Percentiles rank a stretch among this genome's conserved stretches.
Conservation (phyloP, 1,284 basidiomycete genomes). For the Lignosus rhinocerotis region DNA sequence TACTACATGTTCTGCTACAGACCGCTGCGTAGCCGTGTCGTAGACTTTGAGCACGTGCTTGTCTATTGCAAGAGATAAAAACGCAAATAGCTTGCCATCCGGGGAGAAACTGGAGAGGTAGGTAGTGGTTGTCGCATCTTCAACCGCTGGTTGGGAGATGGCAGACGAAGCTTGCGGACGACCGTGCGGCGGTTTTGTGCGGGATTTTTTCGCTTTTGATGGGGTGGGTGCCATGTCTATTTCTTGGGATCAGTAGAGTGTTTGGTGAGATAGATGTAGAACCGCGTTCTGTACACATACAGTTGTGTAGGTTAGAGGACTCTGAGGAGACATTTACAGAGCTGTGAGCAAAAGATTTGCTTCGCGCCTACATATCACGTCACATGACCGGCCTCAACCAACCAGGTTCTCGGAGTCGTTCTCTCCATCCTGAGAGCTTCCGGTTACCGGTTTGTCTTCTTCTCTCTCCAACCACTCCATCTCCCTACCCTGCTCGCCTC, state of each 20-base stretch:
- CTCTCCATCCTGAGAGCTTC: not conserved
- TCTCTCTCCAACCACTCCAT: not conserved
- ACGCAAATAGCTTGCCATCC: constrained; percentile 59
- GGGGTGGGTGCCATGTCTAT: constrained; percentile 40
- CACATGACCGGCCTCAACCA: not conserved
- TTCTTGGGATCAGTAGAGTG: not conserved
- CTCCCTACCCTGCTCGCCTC: not conserved
- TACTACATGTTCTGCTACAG: constrained; percentile 59
- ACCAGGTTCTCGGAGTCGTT: not conserved
- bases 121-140: constrained; percentile 46
- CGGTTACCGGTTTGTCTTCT: not conserved
- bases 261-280: not conserved
- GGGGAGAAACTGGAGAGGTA: constrained; percentile 64
- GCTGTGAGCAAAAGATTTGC: constrained; percentile 21
- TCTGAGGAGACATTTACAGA: constrained; percentile 7
- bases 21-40: constrained; percentile 54
- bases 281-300: too few relatives aligned
- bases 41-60: constrained; percentile 74
- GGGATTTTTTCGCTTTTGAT: constrained; percentile 49
- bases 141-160: constrained; percentile 59
- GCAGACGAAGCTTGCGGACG: constrained; percentile 56
- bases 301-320: not conserved
- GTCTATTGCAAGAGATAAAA: constrained; percentile 69
- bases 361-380: constrained; percentile 7
- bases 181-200: constrained; percentile 52